These are phyloP conservation scores for Mallotus repandus DNA, from an alignment of 441 rosid genomes.

Conservation along the genomic window DNA sequence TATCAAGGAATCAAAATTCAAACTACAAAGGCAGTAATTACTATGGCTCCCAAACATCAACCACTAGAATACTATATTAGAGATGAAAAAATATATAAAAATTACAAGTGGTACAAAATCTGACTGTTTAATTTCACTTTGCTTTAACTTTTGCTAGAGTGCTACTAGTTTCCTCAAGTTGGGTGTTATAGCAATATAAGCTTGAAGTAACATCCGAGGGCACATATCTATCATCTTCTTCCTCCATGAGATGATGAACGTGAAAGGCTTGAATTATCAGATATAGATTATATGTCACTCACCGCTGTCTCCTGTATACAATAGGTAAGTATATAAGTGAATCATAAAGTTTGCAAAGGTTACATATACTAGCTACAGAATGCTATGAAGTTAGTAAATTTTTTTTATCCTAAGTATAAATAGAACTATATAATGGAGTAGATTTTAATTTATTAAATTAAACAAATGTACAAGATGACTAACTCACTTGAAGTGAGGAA, in stretches of 20 bases:
- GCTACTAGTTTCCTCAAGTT: not conserved
- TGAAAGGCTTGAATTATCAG: constrained; percentile 32
- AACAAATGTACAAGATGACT: not conserved
- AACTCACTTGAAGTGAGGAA: constrained; percentile 39
- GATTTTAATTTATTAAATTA: not conserved
- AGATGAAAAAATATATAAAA: not conserved
- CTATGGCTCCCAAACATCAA: not conserved
- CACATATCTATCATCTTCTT: constrained; percentile 10
- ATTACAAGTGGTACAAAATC: not conserved
- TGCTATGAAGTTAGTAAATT: not conserved
- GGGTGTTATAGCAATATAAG: not conserved
- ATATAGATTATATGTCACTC: constrained; percentile 30
- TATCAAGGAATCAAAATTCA: not conserved
- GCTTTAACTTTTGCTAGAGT: not conserved
- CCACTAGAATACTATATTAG: not conserved
- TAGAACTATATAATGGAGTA: not conserved
- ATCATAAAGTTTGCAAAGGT: not conserved
- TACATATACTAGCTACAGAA: not conserved
- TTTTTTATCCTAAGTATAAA: not conserved
- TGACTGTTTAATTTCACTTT: not conserved
- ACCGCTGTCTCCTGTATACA: constrained; percentile 31
- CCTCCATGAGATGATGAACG: constrained; percentile 30
- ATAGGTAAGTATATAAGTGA: not conserved
- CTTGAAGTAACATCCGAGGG: not conserved
- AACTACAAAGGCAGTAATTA: not conserved